Conservation (phyloP, 768 basidiomycete genomes). For the Tulasnella calospora region DNA sequence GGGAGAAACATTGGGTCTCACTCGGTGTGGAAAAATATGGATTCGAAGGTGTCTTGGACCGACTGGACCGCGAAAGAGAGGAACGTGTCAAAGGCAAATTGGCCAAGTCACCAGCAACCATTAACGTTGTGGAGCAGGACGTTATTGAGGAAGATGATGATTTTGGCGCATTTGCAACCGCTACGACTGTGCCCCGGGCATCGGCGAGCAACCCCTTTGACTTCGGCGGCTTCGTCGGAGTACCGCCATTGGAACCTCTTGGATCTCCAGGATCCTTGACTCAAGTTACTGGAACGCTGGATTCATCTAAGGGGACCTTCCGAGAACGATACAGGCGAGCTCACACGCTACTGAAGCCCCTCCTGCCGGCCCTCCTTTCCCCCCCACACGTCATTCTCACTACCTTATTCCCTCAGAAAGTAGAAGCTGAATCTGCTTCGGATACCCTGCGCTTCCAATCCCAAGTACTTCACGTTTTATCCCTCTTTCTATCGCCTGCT, state of each 20-base stretch:
- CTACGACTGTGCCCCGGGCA: slow-evolving; percentile 28
- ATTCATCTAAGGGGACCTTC: slow-evolving; percentile 36
- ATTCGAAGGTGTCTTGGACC: slow-evolving; percentile 51
- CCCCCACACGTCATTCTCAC: slow-evolving; percentile 66
- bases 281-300: not conserved
- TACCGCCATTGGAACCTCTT: slow-evolving; percentile 23
- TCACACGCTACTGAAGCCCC: slow-evolving; percentile 57
- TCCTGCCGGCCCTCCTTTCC: slow-evolving; percentile 53
- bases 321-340: slow-evolving; percentile 62
- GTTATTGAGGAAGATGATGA: slow-evolving; percentile 56
- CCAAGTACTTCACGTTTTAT: slow-evolving; percentile 63
- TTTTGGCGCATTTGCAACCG: slow-evolving; percentile 78
- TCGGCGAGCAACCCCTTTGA: slow-evolving; percentile 26
- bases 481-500: slow-evolving; percentile 62
- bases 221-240: slow-evolving; percentile 39
- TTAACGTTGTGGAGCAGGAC: slow-evolving; percentile 44
- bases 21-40: slow-evolving; percentile 49
- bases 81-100: slow-evolving; percentile 29
- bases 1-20: slow-evolving; percentile 67
- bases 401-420: slow-evolving; percentile 43
- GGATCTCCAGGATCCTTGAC: not conserved
- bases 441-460: slow-evolving; percentile 54
- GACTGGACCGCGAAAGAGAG: slow-evolving; percentile 40
- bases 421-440: slow-evolving; percentile 33
- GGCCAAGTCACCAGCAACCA: slow-evolving; percentile 53